Evolutionary conservation across 1,284 basidiomycete genomes (phyloP).

Genomic region (Papiliotrema flavescens): DNA sequence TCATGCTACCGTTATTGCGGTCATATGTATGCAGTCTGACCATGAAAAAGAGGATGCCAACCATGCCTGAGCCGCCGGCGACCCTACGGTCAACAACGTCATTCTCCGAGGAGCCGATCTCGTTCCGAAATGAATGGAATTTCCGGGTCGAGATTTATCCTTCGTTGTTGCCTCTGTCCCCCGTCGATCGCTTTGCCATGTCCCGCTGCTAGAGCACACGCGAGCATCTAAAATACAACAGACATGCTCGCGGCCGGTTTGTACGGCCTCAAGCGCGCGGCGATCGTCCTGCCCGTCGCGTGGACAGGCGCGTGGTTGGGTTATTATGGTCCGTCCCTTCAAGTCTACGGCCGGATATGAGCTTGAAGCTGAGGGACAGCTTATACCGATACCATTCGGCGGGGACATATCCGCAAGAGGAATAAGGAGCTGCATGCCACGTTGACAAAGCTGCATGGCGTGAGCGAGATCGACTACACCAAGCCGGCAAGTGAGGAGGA

Average conservation of each 20-base stretch:
- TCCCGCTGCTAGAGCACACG: too few relatives aligned
- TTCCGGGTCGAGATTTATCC: too few relatives aligned
- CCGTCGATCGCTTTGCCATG: too few relatives aligned
- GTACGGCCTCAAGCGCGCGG: constrained; percentile 27
- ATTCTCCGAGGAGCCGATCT: too few relatives aligned
- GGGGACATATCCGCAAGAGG: constrained; percentile 35
- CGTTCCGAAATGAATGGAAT: too few relatives aligned
- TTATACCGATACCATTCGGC: constrained; percentile 45
- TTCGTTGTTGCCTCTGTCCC: too few relatives aligned
- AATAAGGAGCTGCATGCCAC: constrained; percentile 23
- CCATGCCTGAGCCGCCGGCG: too few relatives aligned
- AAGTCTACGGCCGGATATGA: neutral
- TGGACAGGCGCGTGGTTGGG: constrained; percentile 44
- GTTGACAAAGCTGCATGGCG: constrained; percentile 21
- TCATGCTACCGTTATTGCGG: too few relatives aligned
- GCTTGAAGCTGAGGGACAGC: constrained; percentile 16
- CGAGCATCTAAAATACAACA: too few relatives aligned
- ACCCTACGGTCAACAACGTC: too few relatives aligned
- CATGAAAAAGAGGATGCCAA: too few relatives aligned
- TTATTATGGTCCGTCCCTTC: constrained; percentile 37
- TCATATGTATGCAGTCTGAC: too few relatives aligned
- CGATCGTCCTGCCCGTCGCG: constrained; percentile 38
- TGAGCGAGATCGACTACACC: constrained; percentile 14
- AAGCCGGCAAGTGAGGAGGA: constrained; percentile 41
- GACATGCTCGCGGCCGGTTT: constrained; percentile 2